Percentiles rank a stretch among this genome's conserved stretches.
Evolutionary conservation across 2,329 filamentous ascomycete species (phyloP).

Genomic region (Stylonectria norvegica): DNA sequence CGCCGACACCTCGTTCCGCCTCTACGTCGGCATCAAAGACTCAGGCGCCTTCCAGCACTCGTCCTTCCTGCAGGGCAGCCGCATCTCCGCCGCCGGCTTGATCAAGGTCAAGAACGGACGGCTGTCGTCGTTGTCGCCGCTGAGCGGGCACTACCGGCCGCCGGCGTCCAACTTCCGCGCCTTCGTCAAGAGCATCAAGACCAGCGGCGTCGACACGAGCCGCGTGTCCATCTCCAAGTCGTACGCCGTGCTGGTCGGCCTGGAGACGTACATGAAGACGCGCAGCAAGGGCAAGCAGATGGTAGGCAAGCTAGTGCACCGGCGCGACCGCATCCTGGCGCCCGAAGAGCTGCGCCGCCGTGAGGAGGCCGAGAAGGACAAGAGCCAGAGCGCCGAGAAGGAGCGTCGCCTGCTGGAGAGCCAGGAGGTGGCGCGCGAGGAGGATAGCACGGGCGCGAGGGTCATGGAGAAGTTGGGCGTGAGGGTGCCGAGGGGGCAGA

Average conservation of each 20-base stretch:
- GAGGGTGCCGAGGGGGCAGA: slow-evolving; percentile 27
- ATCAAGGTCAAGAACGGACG: slow-evolving; percentile 82
- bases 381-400: slow-evolving; percentile 55
- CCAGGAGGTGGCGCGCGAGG: slow-evolving; percentile 40
- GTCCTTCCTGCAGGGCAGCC: slow-evolving; percentile 78
- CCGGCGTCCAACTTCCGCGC: slow-evolving; percentile 78
- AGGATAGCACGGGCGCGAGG: slow-evolving; percentile 25
- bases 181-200: slow-evolving; percentile 71
- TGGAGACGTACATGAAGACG: slow-evolving; percentile 75
- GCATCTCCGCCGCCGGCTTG: slow-evolving; percentile 77
- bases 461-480: slow-evolving; percentile 41
- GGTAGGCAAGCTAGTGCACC: slow-evolving; percentile 46
- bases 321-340: slow-evolving; percentile 57
- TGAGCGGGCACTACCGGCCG: slow-evolving; percentile 80
- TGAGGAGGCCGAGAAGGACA: slow-evolving; percentile 59
- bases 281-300: slow-evolving; percentile 60
- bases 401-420: slow-evolving; percentile 46
- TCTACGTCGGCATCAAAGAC: slow-evolving; percentile 89
- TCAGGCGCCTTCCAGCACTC: slow-evolving; percentile 87
- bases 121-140: slow-evolving; percentile 66
- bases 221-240: slow-evolving; percentile 75
- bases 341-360: slow-evolving; percentile 56
- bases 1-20: slow-evolving; percentile 75
- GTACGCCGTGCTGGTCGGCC: slow-evolving; percentile 76
- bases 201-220: slow-evolving; percentile 73